Evolutionary conservation across 2,329 filamentous ascomycete genomes (phyloP).

Genomic region (Hymenoscyphus albidus): DNA sequence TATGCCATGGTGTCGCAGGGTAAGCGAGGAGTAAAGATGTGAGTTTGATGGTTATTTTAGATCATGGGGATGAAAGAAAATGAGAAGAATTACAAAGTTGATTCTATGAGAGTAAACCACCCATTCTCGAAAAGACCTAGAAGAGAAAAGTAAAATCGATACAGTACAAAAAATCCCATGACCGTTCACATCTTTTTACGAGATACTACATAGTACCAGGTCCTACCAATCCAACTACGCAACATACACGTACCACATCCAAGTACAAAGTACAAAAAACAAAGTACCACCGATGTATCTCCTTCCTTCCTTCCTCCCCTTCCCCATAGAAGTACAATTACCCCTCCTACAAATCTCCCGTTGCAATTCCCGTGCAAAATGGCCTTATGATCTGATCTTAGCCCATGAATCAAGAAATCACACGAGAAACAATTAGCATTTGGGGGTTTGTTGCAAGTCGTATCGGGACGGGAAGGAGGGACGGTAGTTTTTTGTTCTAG

Average conservation of each 20-base stretch:
- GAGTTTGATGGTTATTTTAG: too few relatives aligned
- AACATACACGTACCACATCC: neutral
- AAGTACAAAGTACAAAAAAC: neutral
- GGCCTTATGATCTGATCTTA: neutral
- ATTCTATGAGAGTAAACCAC: too few relatives aligned
- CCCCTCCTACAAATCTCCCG: neutral
- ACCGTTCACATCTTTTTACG: too few relatives aligned
- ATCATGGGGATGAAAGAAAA: neutral
- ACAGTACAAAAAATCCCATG: too few relatives aligned
- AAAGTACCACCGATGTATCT: neutral
- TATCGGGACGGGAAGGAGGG: conserved; percentile 18
- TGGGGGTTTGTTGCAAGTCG: conserved; percentile 23
- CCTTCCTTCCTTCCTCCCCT: neutral
- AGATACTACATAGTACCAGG: too few relatives aligned
- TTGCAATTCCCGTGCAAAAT: neutral
- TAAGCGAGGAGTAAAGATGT: too few relatives aligned
- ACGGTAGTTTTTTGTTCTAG: too few relatives aligned
- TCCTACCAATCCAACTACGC: too few relatives aligned
- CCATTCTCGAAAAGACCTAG: too few relatives aligned
- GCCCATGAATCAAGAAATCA: neutral
- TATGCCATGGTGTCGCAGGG: neutral
- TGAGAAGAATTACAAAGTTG: too few relatives aligned
- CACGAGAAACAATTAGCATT: neutral
- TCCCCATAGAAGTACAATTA: neutral
- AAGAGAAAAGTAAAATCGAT: too few relatives aligned